Conservation (phyloP, 305 asterid genomes). For the Rubia balearica region DNA sequence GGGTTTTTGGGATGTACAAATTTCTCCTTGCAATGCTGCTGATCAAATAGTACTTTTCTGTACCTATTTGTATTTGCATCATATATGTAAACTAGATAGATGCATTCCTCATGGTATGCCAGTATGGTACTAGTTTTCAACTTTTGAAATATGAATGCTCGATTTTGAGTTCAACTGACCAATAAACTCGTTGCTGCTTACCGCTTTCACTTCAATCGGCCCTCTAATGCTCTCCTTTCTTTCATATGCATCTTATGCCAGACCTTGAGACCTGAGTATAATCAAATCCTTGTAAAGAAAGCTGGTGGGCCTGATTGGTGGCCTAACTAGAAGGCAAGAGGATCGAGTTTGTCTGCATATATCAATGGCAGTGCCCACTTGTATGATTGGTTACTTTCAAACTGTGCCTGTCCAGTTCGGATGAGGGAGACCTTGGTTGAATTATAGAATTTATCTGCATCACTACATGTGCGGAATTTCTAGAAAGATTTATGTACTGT, state of each 20-base stretch:
- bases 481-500: neutral
- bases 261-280: conserved; percentile 88
- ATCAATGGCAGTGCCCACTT: conserved; percentile 12
- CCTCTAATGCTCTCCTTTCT: neutral
- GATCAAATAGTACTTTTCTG: neutral
- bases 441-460: neutral
- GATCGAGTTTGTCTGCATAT: conserved; percentile 6
- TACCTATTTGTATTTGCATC: neutral
- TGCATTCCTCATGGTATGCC: neutral
- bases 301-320: conserved; percentile 68
- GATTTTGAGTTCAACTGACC: neutral
- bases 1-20: neutral
- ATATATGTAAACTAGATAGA: neutral
- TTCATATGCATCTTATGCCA: conserved; percentile 18
- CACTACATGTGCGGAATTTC: neutral
- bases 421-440: conserved; percentile 7
- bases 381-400: conserved; percentile 6
- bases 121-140: neutral
- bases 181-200: neutral
- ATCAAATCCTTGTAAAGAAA: conserved; percentile 79
- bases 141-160: neutral
- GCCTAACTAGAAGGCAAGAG: conserved; percentile 23
- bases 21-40: neutral
- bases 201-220: neutral
- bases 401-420: conserved; percentile 7